phyloP scores from a whole-genome alignment of 2,329 filamentous ascomycete species.

The Venturia oleaginea region DNA sequence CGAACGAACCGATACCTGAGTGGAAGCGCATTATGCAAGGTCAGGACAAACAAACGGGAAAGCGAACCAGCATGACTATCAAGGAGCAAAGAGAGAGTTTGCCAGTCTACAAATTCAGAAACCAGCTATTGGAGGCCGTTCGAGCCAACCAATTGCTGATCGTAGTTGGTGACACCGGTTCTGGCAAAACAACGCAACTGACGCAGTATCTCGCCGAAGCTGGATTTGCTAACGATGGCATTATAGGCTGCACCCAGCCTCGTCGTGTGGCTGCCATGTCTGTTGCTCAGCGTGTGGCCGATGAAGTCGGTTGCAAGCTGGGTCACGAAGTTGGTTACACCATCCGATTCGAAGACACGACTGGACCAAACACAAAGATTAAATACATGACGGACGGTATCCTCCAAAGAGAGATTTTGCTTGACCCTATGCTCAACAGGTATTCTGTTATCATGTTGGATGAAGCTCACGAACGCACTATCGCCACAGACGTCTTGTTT shows the following conservation, averaged over 20 bases:
- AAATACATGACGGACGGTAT: conserved; percentile 99
- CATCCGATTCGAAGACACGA: conserved; percentile 97
- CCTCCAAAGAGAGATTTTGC: conserved; percentile 91
- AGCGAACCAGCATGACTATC: conserved; percentile 82
- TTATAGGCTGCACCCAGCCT: conserved; percentile 94
- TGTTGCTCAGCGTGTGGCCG: conserved; percentile 92
- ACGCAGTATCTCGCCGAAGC: conserved; percentile 93
- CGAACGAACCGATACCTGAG: conserved; percentile 67
- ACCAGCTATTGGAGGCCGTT: conserved; percentile 79
- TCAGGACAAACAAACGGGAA: conserved; percentile 73
- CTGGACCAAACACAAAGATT: conserved; percentile 75
- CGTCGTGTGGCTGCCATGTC: conserved; percentile 98
- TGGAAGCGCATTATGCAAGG: conserved; percentile 82
- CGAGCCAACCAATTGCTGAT: conserved; percentile 83
- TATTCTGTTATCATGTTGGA: conserved; percentile 98
- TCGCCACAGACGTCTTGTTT: conserved; percentile 96
- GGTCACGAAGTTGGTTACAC: conserved; percentile 97
- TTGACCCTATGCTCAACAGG: conserved; percentile 81
- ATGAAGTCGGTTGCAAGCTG: conserved; percentile 88
- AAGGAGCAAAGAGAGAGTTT: conserved; percentile 88
- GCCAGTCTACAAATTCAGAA: conserved; percentile 82
- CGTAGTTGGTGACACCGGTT: conserved; percentile 94
- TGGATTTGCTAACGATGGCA: conserved; percentile 76
- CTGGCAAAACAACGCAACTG: conserved; percentile 92
- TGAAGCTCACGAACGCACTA: conserved; percentile 94